Evolutionary conservation across 2,329 filamentous ascomycete species (phyloP), one percentile per base, ranked within the genome.

Genomic region (Periglandula ipomoeae): DNA sequence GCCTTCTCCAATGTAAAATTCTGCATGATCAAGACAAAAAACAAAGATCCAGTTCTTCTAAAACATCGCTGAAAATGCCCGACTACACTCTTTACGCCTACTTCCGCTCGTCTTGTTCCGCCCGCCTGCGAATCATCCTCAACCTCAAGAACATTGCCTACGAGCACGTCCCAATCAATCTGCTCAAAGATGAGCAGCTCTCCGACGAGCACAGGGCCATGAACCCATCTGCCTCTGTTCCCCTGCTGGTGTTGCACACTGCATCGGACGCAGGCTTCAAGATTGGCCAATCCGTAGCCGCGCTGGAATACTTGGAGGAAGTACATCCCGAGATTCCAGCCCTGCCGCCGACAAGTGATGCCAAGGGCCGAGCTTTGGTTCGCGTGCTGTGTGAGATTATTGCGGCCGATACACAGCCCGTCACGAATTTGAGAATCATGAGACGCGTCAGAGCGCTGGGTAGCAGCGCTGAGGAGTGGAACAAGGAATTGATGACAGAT

Each of bases 281-380:
- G n/a, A 71, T 77, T 26, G 72, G 70, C 4, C 78, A 82, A 56
- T 82, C 78, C 4, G 59, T 81, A 32, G 75, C 81, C 2, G 79
- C 78, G 0, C 67, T 84, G 3, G 79, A 84, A 56, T 84, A 76
- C 52, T 69, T 84, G 3, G 79, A 83, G 43, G 79, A 84, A 54
- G 61, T 62, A 2, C 71, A 72, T 39, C 71, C 75, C 0, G 56
- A 66, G 0, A 50, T 59, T 0, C 55, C 65, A 0, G 67, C 82
- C 1, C 68, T 82, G 0, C 79, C 79, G 0, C 76, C 79, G 0
- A 6, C 52, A 0, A 61, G 65, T 0, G 62, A 75, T 23, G 60
- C 67, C 0, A 55, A 63, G 3, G 58, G 54, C 0, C 69, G 80
- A 17, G 78, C 79, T 0, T 58, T 63, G 3, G 75, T 79, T 0